Percentiles rank a stretch among this genome's conserved stretches.
Evolutionary conservation across 495 filamentous ascomycete species (phyloP).

Genomic region (Hyphodiscus hymeniophilus): DNA sequence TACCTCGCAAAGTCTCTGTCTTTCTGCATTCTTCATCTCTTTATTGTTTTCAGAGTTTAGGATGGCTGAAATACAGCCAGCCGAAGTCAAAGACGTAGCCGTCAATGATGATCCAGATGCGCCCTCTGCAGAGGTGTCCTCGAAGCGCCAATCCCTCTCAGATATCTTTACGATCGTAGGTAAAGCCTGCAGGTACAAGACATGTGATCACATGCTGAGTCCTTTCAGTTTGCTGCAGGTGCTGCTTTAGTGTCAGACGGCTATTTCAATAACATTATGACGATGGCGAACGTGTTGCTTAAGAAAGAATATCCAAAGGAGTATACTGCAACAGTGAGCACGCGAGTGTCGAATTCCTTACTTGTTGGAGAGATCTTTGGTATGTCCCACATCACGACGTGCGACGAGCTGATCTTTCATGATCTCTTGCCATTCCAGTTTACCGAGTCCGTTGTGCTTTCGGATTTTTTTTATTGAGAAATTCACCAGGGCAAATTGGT

Average conservation of each 20-base stretch:
- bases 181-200: background rate
- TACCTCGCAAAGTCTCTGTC: too few species aligned
- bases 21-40: too few species aligned
- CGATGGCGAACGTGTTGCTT: conserved; percentile 44
- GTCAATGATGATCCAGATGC: conserved; percentile 3
- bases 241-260: conserved; percentile 45
- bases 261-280: conserved; percentile 48
- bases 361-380: conserved; percentile 45
- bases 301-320: conserved; percentile 37
- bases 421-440: too few species aligned
- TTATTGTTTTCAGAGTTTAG: background rate
- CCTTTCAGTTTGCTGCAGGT: conserved; percentile 35
- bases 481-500: conserved; percentile 26
- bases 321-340: conserved; percentile 32
- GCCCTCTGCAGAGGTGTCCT: conserved; percentile 18
- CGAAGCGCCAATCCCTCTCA: conserved; percentile 33
- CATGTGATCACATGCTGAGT: background rate
- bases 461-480: too few species aligned
- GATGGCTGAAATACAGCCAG: background rate
- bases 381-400: too few species aligned
- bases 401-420: too few species aligned
- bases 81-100: background rate
- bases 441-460: too few species aligned
- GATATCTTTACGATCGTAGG: conserved; percentile 39
- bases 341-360: conserved; percentile 44